Base-by-base conservation (phyloP, 2,329 filamentous ascomycete species). In the Grosmannia huntii region DNA sequence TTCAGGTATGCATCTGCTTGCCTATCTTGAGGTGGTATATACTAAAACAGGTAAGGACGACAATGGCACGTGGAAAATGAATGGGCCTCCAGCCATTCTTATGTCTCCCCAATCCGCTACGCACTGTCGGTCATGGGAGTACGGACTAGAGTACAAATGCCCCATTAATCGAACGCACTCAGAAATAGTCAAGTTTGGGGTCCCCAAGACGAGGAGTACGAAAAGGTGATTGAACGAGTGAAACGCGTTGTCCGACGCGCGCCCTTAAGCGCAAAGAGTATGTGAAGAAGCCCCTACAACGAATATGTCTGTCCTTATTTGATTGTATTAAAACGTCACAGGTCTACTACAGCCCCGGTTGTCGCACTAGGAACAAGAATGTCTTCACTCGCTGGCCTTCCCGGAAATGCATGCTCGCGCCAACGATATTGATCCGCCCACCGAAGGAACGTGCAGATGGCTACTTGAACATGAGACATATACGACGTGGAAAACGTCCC, bases 201-300 rank as follows among this genome's bases (percentile, higher is more conserved):
- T 4, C 66, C 66, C 0, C 64, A 67, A 1, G 66, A 70, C 27
- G n/a, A 10, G 4, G 51, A 6, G 28, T 36, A 16, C 5, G 33
- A 33, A 1, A 33, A 21, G 11, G n/a, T 36, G 1, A 4, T 53
- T 12, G 28, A 21, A 36, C 28, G 19, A 21, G 28, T 58, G 49
- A 23, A 58, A 27, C 11, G 16, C 44, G 23, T 46, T 46, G 44
- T 21, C 19, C 44, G 11, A 50, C 5, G 4, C 5, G 23, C 48
- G 23, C 44, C 44, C 44, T 25, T n/a, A 1, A 23, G 44, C 19
- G 23, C 10, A 50, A 50, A 14, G 48, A 27, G 48, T 50, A 46
- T 10, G 44, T 21, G 23, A 46, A 3, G 19, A 44, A n/a, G 12
- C 9, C 33, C 33, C 33, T 36, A 11, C 3, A 11, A 36, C 3